A percentile compares a stretch with the other conserved stretches of the same genome.
Conservation (phyloP, 192 early-diverging fungal species). For the Linnemannia exigua region DNA sequence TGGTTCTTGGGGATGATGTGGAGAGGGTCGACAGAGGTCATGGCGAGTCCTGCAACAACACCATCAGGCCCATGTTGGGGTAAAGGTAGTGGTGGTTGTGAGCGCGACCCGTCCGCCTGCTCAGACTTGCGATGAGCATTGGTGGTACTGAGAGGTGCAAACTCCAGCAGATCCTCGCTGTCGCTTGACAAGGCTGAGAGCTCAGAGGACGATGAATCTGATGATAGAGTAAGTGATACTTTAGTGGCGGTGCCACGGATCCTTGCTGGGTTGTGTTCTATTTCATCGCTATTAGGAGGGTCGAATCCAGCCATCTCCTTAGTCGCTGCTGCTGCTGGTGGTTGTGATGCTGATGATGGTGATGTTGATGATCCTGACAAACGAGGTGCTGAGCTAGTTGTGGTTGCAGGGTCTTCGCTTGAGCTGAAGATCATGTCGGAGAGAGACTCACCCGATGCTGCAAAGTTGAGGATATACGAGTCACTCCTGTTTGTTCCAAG, state of each 20-base stretch:
- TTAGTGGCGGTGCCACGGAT: conserved; percentile 35
- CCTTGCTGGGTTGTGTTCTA: conserved; percentile 23
- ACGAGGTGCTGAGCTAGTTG: background rate
- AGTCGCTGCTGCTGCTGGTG: background rate
- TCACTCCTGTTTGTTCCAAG: background rate
- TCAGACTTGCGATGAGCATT: background rate
- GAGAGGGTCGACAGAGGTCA: conserved; percentile 13
- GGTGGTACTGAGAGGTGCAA: background rate
- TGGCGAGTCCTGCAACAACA: conserved; percentile 16
- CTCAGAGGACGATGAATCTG: conserved; percentile 43
- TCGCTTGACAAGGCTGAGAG: conserved; percentile 8
- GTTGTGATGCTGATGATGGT: background rate
- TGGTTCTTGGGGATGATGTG: conserved; percentile 9
- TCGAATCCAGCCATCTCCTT: too few relatives aligned
- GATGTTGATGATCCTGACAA: background rate
- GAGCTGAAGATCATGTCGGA: conserved; percentile 43
- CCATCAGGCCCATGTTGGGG: background rate
- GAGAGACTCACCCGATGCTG: conserved; percentile 31
- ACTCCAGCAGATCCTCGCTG: background rate
- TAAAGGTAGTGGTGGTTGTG: background rate
- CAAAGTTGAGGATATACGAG: conserved; percentile 13
- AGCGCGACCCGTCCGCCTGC: background rate
- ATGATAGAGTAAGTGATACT: conserved; percentile 36
- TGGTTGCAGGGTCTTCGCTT: background rate
- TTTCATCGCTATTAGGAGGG: background rate